Base-by-base conservation (phyloP, 768 basidiomycete species). In the Lactifluus pinguis region DNA sequence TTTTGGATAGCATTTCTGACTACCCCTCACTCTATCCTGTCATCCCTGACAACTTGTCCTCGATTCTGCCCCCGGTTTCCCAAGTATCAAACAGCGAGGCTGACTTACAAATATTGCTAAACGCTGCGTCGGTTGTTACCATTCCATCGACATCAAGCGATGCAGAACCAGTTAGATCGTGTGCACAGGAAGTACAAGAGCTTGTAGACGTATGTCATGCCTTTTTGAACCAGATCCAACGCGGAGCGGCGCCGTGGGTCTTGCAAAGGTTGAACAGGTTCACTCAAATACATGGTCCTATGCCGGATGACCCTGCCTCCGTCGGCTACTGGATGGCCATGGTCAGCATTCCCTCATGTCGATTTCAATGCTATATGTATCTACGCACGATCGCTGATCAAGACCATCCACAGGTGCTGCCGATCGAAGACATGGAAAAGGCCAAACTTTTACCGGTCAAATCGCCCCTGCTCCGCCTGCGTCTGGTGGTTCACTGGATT, bases 401-500 rank as follows among this genome's bases (percentile, higher is more conserved):
- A 59, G 30, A 38, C 25, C 6, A 13, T 55, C 6, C 30, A 29
- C 60, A 79, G 74, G 72, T 95, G 41, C 83, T 98, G 52, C 89
- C 94, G 39, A 92, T 98, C 69, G 92, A 95, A 71, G 90, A 95
- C 59, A 80, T 85, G 67, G 89, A 93, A 75, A 92, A 94, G 71
- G 79, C 92, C 13, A 88, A 93, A 67, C 79, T 98, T 9, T 77
- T 95, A 11, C 89, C 92, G 0, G 85, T 95, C 54, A 82, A 84
- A 61, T 89, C 83, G 55, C 79, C 89, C 0, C 80, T 87, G 30
- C 76, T 97, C 63, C 79, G 95, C 36, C 74, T 98, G 56, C 77
- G 87, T 58, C 78, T 98, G 67, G 87, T 97, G 60, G 89, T 90
- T 30, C 89, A 92, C 68, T 98, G 95, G 95, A 95, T 98, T 68